Base-by-base conservation (phyloP, 805 yeast genomes). In the Yamadazyma insecticola region DNA sequence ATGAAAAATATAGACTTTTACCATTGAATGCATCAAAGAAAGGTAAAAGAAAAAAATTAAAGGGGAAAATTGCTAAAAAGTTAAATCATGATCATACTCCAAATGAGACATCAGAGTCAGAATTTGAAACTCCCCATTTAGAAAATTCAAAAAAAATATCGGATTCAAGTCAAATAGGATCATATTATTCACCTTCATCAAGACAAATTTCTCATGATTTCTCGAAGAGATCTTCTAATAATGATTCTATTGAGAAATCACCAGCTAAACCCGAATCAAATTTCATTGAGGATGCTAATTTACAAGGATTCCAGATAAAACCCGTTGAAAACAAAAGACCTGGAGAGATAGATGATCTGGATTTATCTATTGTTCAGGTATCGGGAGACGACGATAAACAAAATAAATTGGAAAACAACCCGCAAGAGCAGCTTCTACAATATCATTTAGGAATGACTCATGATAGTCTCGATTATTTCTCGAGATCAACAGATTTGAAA, bases 21-120 rank as follows among this genome's bases (percentile, higher is more conserved):
- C 35, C 36, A 11, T 19, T 37, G 15, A 24, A 24, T 14, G 39
- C 34, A 11, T 13, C 24, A 7, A 36, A 32, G 22, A 11, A 21
- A n/a, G 40, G 42, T 1, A 27, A 28, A 29, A 24, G 45, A 21
- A 37, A 35, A 13, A 32, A 34, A 19, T 11, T 41, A 6, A 41
- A 33, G 21, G 25, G 24, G 11, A 26, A 26, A 16, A 33, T 41
- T 12, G 30, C 27, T 13, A 37, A 24, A 12, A 22, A 22, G 3
- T 29, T 35, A 13, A 28, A 20, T 16, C 18, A 32, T 19, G 24
- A 37, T 4, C 22, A 37, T 16, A 28, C 34, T 2, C 35, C 36
- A 10, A 22, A 32, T 10, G 25, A 29, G 16, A 25, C 32, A 6
- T 32, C 28, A n/a, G 33, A 30, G 5, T 19, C 6, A 8, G 22